Evolutionary conservation across 345 rosid genomes (phyloP).

Genomic region (Cardamine resedifolia): DNA sequence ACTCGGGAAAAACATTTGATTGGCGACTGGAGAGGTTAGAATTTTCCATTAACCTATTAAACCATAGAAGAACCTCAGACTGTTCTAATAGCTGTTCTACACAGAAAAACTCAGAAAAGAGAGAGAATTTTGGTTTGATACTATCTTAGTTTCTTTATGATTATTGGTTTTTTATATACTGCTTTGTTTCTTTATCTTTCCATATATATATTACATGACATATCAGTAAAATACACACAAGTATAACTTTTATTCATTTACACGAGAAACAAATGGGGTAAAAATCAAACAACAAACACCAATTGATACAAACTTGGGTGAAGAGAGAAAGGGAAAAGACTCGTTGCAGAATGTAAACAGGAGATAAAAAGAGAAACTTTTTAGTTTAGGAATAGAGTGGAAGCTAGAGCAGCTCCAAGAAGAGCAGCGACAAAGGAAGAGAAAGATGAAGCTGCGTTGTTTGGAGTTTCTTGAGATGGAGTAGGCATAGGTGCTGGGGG

Average conservation of each 20-base stretch:
- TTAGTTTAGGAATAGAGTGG: constrained; percentile 47
- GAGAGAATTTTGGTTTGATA: constrained; percentile 30
- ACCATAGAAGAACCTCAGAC: constrained; percentile 31
- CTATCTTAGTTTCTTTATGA: constrained; percentile 17
- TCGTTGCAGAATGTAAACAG: not conserved
- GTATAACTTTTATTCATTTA: constrained; percentile 33
- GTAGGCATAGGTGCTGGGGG: constrained; percentile 56
- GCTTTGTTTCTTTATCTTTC: constrained; percentile 3
- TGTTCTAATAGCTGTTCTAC: constrained; percentile 23
- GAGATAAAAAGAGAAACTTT: constrained; percentile 22
- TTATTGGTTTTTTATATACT: not conserved
- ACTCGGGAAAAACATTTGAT: constrained; percentile 86
- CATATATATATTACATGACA: not conserved
- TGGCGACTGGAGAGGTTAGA: constrained; percentile 31
- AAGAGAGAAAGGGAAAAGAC: constrained; percentile 16
- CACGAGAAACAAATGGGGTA: constrained; percentile 33
- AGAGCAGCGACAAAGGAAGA: constrained; percentile 47
- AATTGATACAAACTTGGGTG: constrained; percentile 15
- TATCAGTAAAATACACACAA: constrained; percentile 27
- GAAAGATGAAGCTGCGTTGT: constrained; percentile 46
- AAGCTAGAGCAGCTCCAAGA: constrained; percentile 44
- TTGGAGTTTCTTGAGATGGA: constrained; percentile 37
- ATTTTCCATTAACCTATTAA: constrained; percentile 25
- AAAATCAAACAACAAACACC: constrained; percentile 32
- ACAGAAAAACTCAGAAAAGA: constrained; percentile 17